These are phyloP conservation scores for Saccharomyces hybrid DNA, from an alignment of 1,139 yeast species.

Conservation along the genomic window DNA sequence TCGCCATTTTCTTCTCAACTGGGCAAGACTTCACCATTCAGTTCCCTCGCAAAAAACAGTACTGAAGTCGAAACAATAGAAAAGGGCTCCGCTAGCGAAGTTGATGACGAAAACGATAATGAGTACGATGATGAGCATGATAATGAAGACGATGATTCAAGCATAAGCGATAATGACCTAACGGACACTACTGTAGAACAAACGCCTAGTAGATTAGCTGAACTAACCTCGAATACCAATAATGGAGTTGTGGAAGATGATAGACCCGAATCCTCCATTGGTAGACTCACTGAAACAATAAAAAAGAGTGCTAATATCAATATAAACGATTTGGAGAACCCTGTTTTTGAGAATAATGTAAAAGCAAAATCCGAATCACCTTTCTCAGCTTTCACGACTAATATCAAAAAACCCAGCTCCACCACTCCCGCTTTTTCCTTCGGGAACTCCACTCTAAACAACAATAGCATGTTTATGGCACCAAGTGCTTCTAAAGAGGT, in stretches of 20 bases:
- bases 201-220: conserved; percentile 8
- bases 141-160: conserved; percentile 6
- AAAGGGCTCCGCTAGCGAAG: background rate
- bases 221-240: background rate
- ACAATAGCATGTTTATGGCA: background rate
- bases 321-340: conserved; percentile 7
- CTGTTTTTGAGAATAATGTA: conserved; percentile 4
- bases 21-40: conserved; percentile 1
- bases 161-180: conserved; percentile 3
- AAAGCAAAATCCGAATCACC: conserved; percentile 14
- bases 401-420: conserved; percentile 11
- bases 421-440: conserved; percentile 18
- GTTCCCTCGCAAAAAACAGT: background rate
- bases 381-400: conserved; percentile 20
- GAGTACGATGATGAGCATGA: conserved; percentile 10
- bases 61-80: background rate
- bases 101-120: background rate
- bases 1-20: background rate
- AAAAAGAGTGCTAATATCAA: conserved; percentile 25
- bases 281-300: conserved; percentile 22
- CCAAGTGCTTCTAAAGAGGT: background rate
- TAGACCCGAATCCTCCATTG: conserved; percentile 10
- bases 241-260: background rate
- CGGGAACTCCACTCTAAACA: conserved; percentile 2
- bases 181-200: conserved; percentile 20